These are phyloP conservation scores for Curvularia lunata DNA, from an alignment of 2,329 filamentous ascomycete genomes.

Conservation along the genomic window DNA sequence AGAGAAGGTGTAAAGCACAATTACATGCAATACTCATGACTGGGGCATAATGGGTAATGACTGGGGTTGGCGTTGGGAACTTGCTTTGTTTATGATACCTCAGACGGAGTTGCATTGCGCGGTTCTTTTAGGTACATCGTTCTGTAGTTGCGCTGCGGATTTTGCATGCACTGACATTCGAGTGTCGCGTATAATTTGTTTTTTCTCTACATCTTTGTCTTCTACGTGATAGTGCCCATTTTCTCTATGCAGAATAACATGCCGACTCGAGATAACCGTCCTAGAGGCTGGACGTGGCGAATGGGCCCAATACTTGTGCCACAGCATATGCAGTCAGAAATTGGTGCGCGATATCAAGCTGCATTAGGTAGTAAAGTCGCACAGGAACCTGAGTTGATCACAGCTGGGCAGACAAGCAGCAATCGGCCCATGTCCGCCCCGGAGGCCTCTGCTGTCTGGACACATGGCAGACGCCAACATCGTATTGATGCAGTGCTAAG, in stretches of 20 bases:
- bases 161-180: conserved; percentile 18
- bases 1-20: conserved; percentile 38
- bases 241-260: conserved; percentile 22
- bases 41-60: conserved; percentile 16
- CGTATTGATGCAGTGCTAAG: conserved; percentile 3
- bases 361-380: background rate
- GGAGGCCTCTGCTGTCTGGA: background rate
- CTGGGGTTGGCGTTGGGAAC: conserved; percentile 16
- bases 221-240: conserved; percentile 30
- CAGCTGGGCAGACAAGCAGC: background rate
- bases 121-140: conserved; percentile 29
- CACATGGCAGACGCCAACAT: background rate
- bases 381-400: background rate
- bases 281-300: background rate
- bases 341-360: conserved; percentile 7
- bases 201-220: background rate
- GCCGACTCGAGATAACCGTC: background rate
- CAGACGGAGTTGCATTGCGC: conserved; percentile 15
- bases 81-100: conserved; percentile 31
- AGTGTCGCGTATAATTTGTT: conserved; percentile 14
- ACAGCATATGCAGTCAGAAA: conserved; percentile 2
- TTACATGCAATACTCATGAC: conserved; percentile 12
- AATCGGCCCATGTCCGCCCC: background rate
- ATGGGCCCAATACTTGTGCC: background rate
- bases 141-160: conserved; percentile 29